Percentiles rank a stretch among this genome's conserved stretches.
phyloP scores from a whole-genome alignment of 169 alveolate genomes.

The Neospora caninum region DNA sequence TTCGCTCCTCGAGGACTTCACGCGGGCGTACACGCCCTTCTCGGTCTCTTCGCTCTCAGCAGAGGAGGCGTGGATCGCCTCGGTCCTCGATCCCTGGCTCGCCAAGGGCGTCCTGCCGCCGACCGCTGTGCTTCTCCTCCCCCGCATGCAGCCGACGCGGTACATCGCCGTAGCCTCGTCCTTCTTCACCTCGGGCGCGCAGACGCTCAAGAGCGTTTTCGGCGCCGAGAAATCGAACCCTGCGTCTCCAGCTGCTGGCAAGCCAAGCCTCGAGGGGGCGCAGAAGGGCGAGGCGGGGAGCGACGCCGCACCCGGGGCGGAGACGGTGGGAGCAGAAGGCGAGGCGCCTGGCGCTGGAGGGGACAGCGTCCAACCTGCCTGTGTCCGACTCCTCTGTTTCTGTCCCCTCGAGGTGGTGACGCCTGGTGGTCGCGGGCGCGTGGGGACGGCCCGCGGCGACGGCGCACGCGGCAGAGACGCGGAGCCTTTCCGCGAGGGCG shows the following conservation, averaged over 20 bases:
- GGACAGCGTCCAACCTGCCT: not conserved
- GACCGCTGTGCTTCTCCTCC: not conserved
- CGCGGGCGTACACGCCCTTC: conserved; percentile 12
- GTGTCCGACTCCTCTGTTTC: not conserved
- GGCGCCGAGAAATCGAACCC: not conserved
- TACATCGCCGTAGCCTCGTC: not conserved
- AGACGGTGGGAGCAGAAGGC: not conserved
- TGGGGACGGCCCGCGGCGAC: not conserved
- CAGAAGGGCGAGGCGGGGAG: not conserved
- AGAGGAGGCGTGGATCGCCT: not conserved
- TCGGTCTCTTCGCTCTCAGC: not conserved
- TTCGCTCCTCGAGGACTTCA: not conserved
- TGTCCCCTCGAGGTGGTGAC: not conserved
- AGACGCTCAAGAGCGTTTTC: not conserved
- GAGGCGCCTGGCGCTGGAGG: not conserved
- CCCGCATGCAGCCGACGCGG: not conserved
- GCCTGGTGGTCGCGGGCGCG: not conserved
- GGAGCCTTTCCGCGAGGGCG: not conserved
- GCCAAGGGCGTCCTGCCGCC: not conserved
- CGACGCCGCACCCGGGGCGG: not conserved
- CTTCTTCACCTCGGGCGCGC: not conserved
- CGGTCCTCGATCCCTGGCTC: not conserved
- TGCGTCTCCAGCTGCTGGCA: not conserved
- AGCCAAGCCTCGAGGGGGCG: not conserved
- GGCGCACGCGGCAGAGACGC: not conserved